Percentiles rank a stretch among this genome's conserved stretches.
Conservation (phyloP, 495 filamentous ascomycete genomes). For the Cercophora newfieldiana region DNA sequence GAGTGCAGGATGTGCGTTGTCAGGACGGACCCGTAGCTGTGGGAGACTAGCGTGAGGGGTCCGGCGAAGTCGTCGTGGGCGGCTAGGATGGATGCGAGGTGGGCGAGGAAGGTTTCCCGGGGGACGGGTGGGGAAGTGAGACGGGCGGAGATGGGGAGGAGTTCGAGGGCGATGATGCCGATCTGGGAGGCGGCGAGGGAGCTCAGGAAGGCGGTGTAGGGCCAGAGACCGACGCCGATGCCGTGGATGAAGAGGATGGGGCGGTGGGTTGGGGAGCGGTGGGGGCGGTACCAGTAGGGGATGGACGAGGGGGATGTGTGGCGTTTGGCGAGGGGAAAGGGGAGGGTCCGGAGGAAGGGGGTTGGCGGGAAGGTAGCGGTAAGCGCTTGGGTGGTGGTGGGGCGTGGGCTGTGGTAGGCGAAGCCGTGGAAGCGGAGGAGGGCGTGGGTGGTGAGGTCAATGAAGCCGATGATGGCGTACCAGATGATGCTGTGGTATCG, state of each 20-base stretch:
- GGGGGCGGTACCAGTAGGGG: constrained; percentile 65
- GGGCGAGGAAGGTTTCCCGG: constrained; percentile 48
- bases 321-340: constrained; percentile 40
- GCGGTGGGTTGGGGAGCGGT: constrained; percentile 52
- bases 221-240: constrained; percentile 67
- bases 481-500: constrained; percentile 62
- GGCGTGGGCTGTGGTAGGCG: constrained; percentile 5
- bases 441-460: constrained; percentile 39
- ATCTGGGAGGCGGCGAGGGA: constrained; percentile 46
- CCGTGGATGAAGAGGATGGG: constrained; percentile 69
- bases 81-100: constrained; percentile 54
- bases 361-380: constrained; percentile 35
- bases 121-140: constrained; percentile 53
- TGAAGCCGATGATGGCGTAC: constrained; percentile 54
- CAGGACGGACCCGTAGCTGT: constrained; percentile 65
- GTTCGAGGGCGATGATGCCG: constrained; percentile 64
- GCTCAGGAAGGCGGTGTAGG: constrained; percentile 58
- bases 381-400: no score
- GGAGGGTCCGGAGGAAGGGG: constrained; percentile 42
- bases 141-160: constrained; percentile 62
- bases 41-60: constrained; percentile 53
- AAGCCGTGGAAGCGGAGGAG: constrained; percentile 27
- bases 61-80: constrained; percentile 48
- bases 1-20: constrained; percentile 61
- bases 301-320: constrained; percentile 44